Evolutionary conservation across 768 basidiomycete species (phyloP), one percentile per base, ranked within the genome.

Genomic region (Holtermannia corniformis): DNA sequence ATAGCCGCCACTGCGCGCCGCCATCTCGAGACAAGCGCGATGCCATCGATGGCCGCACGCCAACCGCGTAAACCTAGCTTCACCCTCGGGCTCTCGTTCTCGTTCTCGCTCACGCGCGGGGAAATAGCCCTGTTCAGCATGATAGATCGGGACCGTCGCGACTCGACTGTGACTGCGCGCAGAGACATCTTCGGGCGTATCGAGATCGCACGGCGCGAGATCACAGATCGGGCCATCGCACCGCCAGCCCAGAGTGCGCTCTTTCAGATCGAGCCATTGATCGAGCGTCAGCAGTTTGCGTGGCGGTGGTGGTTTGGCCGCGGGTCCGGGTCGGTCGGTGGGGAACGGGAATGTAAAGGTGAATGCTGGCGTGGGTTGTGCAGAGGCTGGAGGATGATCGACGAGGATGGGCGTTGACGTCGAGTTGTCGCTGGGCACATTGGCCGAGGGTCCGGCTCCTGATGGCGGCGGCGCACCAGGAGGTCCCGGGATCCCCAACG

Each of bases 181-280:
- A n/a, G n/a, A n/a, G n/a, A n/a, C 52, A 2, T 22, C 47, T 11
- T 55, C 54, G 22, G 27, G 46, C 28, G 44, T 37, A 25, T 47
- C 46, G 12, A 25, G 26, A 7, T 4, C 7, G 13, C 54, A 32
- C 13, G 61, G 58, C 7, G 61, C 63, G 20, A 56, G 32, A 1
- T 14, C 19, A 50, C 66, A 68, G 41, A 52, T 54, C 3, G 54
- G 47, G 16, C 56, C 60, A 56, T 68, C 63, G 40, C 66, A 68
- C 24, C 66, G 47, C 64, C 63, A 65, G 19, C 66, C 66, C 1
- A 68, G 49, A 16, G 47, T 51, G 40, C 49, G 55, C 40, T 68
- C 66, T 13, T 58, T 42, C 4, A 51, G 52, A 25, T 44, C 20
- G 3, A 56, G 51, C 66, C 66, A 37, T 37, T 37, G 32, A 37